Evolutionary conservation across 2,329 filamentous ascomycete species (phyloP), one percentile per base, ranked within the genome.

Genomic region (Colletotrichum magnum): DNA sequence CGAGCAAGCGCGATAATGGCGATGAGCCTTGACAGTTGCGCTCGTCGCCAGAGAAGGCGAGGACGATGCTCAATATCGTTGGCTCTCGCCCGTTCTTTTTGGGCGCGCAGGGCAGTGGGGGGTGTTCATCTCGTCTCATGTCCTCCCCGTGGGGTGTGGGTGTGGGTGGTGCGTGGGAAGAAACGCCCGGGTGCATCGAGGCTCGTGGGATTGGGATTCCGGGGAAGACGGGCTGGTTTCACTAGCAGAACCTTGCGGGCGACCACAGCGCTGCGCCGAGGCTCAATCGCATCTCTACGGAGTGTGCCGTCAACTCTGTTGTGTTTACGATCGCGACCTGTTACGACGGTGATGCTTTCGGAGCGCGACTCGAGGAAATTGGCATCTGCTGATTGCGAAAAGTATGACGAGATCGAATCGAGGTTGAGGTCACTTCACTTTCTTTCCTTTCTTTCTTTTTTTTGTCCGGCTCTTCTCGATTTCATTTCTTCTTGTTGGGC

Each of bases 201-300:
- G 63, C 51, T 56, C 50, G 62, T 56, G 56, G 50, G 61, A 26
- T 51, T 61, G 62, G 43, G 56, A 61, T 69, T 52, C 67, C 62
- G 62, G 51, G 56, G 24, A 26, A 50, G 50, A 56, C 56, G 66
- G 61, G 36, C 62, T 69, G 57, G 67, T 69, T 66, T 66, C 56
- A 61, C 50, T 15, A 51, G n/a, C 9, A 36, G 50, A 60, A 32
- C 48, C 43, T 58, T 28, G 39, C 21, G n/a, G 13, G 32, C 28
- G 50, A 10, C 43, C 45, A 43, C 32, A 15, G 28, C 28, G 39
- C n/a, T 24, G 13, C 12, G 16, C 16, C 5, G 5, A 18, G 32
- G 32, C 32, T 36, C 32, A 36, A 9, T 36, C 32, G 7, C 32
- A 10, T 36, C 32, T 36, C 32, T 36, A 10, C 7, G 9, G 32